These are phyloP conservation scores for Stachybotrys chartarum DNA, from an alignment of 2,329 filamentous ascomycete genomes.

Conservation along the genomic window DNA sequence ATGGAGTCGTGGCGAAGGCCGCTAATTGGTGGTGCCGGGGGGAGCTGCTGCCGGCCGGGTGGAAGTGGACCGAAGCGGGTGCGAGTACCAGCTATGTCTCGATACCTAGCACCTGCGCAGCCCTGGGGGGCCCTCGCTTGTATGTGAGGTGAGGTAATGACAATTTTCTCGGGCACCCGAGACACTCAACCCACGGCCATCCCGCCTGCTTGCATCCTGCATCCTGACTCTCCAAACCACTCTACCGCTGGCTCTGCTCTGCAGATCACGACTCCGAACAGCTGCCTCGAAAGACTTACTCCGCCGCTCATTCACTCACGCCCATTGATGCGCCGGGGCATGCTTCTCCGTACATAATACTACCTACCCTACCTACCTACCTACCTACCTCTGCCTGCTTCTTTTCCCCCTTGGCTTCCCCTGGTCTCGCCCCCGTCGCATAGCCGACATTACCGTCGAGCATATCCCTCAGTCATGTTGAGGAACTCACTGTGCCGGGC, in stretches of 20 bases:
- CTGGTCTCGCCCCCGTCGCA: slow-evolving; percentile 5
- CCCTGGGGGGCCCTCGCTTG: neutral
- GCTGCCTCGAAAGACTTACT: slow-evolving; percentile 33
- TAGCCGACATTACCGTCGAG: neutral
- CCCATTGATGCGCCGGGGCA: slow-evolving; percentile 22
- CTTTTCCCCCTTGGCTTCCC: slow-evolving; percentile 10
- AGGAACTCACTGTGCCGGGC: slow-evolving; percentile 60
- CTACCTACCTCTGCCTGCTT: slow-evolving; percentile 7
- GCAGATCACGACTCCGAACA: neutral
- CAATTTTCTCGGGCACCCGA: neutral
- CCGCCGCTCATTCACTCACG: slow-evolving; percentile 35
- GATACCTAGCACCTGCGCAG: neutral
- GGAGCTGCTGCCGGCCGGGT: neutral
- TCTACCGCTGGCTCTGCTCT: neutral
- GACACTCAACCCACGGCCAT: neutral
- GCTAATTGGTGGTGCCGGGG: neutral
- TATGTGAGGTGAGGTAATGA: neutral
- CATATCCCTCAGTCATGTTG: slow-evolving; percentile 52
- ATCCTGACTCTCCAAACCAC: neutral
- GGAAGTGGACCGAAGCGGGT: no score
- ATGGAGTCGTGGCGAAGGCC: neutral
- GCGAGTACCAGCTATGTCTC: neutral
- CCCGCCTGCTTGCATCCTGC: neutral
- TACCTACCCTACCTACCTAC: neutral
- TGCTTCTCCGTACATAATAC: slow-evolving; percentile 13